Percentiles rank a stretch among this genome's conserved stretches.
phyloP scores from a whole-genome alignment of 768 basidiomycete genomes.

The Tulasnella sp. region DNA sequence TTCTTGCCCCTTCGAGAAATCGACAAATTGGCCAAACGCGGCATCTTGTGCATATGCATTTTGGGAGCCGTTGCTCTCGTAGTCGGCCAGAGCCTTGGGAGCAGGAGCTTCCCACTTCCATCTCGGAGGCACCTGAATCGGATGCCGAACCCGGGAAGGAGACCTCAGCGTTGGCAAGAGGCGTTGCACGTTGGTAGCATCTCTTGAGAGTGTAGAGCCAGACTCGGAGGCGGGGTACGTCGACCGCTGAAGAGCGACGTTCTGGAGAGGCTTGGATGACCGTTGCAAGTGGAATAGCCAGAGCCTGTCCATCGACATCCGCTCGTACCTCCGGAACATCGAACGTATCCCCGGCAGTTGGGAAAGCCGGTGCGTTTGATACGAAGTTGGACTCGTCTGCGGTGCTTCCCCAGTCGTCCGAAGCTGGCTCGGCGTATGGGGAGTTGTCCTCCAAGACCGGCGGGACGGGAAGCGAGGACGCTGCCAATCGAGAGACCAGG shows the following conservation, averaged over 20 bases:
- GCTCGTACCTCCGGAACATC: neutral
- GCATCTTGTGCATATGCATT: neutral
- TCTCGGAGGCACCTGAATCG: neutral
- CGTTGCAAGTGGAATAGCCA: neutral
- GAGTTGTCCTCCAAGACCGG: neutral
- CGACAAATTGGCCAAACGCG: neutral
- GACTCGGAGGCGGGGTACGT: too few relatives aligned
- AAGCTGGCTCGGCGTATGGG: neutral
- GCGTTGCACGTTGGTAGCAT: too few relatives aligned
- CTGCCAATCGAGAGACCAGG: slow-evolving; percentile 10
- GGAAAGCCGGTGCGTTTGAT: neutral
- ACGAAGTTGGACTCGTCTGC: neutral
- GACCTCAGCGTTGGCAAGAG: neutral
- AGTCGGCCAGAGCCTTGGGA: neutral
- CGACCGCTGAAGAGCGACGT: neutral
- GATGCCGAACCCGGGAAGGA: neutral
- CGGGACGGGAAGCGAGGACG: neutral
- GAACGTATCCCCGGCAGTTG: neutral
- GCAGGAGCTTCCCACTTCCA: neutral
- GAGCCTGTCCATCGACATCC: neutral
- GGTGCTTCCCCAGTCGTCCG: neutral
- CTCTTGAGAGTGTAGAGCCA: too few relatives aligned
- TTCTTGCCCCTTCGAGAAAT: neutral
- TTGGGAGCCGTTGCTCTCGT: neutral
- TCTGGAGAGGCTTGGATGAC: neutral